These are phyloP conservation scores for Gnetum montanum DNA, from an alignment of 75 land plant species.

Conservation along the genomic window DNA sequence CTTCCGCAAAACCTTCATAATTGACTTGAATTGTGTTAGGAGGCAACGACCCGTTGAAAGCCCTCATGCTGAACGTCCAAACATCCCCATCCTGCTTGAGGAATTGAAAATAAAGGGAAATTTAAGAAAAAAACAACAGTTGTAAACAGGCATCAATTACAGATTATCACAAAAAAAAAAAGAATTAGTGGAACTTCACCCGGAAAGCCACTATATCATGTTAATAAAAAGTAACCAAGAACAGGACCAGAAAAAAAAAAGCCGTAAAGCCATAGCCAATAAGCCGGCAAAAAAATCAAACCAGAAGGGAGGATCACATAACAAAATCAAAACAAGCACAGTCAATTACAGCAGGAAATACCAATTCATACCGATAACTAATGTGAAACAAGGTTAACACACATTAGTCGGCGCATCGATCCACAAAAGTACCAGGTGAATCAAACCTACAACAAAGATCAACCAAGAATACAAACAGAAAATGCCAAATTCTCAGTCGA, in stretches of 20 bases:
- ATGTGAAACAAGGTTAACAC: too few relatives aligned
- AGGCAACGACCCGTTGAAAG: conserved; percentile 15
- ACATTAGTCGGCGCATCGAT: too few relatives aligned
- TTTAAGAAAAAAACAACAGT: not conserved
- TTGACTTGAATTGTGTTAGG: conserved; percentile 21
- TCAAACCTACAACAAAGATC: too few relatives aligned
- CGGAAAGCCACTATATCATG: not conserved
- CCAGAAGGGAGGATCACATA: not conserved
- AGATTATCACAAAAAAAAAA: too few relatives aligned
- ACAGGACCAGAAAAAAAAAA: not conserved
- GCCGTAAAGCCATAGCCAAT: not conserved
- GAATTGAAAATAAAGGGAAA: not conserved
- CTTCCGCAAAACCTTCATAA: conserved; percentile 35
- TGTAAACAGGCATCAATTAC: not conserved
- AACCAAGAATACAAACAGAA: too few relatives aligned
- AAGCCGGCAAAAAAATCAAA: not conserved
- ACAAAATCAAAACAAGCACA: too few relatives aligned
- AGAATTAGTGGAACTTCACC: not conserved
- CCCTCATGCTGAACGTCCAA: conserved; percentile 22
- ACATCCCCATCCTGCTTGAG: conserved; percentile 26
- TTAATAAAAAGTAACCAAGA: not conserved
- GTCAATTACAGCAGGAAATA: too few relatives aligned
- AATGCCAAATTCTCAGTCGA: not conserved
- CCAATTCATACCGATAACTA: too few relatives aligned
- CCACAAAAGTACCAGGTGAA: too few relatives aligned